phyloP scores from a whole-genome alignment of 768 basidiomycete species.

The Pseudohyphozyma bogoriensis region DNA sequence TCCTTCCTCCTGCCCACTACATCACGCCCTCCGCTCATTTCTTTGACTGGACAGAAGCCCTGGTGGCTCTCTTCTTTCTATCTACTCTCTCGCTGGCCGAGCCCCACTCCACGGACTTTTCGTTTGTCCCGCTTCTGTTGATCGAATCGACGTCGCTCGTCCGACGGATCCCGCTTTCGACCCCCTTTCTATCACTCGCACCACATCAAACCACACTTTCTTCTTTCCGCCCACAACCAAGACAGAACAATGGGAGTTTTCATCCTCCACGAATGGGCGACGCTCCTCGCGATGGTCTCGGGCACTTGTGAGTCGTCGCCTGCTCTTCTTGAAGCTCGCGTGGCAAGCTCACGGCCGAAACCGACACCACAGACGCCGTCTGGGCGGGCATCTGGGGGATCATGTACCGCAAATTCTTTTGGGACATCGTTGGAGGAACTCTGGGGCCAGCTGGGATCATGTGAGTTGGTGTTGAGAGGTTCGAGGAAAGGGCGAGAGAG shows the following conservation, averaged over 20 bases:
- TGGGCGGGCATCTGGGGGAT: constrained; percentile 75
- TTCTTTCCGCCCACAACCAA: constrained; percentile 22
- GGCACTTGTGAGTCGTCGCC: constrained; percentile 31
- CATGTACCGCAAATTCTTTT: constrained; percentile 87
- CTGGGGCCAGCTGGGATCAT: constrained; percentile 40
- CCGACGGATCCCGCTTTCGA: too few relatives aligned
- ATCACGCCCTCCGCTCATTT: too few relatives aligned
- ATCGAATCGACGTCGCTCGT: too few relatives aligned
- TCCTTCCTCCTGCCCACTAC: too few relatives aligned
- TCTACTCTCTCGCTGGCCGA: too few relatives aligned
- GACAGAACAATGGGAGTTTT: constrained; percentile 58
- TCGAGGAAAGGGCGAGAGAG: not conserved
- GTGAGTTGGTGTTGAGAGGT: constrained; percentile 2
- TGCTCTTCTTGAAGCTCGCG: not conserved
- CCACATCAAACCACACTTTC: not conserved
- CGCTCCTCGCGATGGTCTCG: constrained; percentile 38
- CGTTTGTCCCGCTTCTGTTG: too few relatives aligned
- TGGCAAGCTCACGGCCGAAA: not conserved
- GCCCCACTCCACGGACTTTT: too few relatives aligned
- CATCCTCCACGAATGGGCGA: constrained; percentile 69
- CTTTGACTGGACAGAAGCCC: too few relatives aligned
- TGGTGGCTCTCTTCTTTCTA: too few relatives aligned
- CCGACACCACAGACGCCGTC: constrained; percentile 50
- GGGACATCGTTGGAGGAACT: constrained; percentile 81
- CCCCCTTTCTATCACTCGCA: too few relatives aligned